A percentile compares a stretch with the other conserved stretches of the same genome.
Conservation (phyloP, 2,329 filamentous ascomycete species). For the Juglanconis oblonga region DNA sequence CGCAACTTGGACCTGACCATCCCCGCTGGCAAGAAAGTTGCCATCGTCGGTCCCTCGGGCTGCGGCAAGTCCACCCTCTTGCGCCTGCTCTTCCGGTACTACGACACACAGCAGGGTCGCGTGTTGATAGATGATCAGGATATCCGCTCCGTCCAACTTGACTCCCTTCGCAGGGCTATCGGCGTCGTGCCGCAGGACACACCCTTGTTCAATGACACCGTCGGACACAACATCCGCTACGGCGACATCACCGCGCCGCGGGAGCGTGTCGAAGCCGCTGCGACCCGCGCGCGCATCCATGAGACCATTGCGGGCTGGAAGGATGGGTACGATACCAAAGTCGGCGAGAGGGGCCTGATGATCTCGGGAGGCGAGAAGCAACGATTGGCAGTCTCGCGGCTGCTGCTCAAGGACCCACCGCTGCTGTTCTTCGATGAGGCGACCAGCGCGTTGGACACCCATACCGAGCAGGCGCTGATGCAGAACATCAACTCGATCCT, state of each 20-base stretch:
- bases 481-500: slow-evolving; percentile 91
- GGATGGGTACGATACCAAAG: slow-evolving; percentile 85
- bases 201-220: slow-evolving; percentile 93
- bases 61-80: slow-evolving; percentile 96
- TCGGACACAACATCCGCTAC: slow-evolving; percentile 94
- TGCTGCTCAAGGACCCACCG: slow-evolving; percentile 86
- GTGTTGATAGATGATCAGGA: slow-evolving; percentile 94
- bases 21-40: slow-evolving; percentile 92
- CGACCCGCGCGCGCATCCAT: slow-evolving; percentile 79
- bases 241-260: slow-evolving; percentile 74
- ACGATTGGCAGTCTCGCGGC: slow-evolving; percentile 75
- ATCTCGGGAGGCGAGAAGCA: slow-evolving; percentile 95
- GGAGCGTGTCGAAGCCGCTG: slow-evolving; percentile 73
- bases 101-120: slow-evolving; percentile 80
- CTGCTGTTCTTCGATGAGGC: slow-evolving; percentile 94
- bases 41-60: slow-evolving; percentile 89
- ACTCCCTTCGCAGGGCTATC: slow-evolving; percentile 80
- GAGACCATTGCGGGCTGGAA: slow-evolving; percentile 77
- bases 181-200: slow-evolving; percentile 98
- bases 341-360: slow-evolving; percentile 94
- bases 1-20: slow-evolving; percentile 83
- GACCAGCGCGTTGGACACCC: slow-evolving; percentile 86
- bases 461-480: slow-evolving; percentile 88
- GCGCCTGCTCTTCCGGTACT: slow-evolving; percentile 87
- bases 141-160: slow-evolving; percentile 75